Base-by-base conservation (phyloP, 2,329 filamentous ascomycete species). In the Xenosphaeropsis pyriputrescens region DNA sequence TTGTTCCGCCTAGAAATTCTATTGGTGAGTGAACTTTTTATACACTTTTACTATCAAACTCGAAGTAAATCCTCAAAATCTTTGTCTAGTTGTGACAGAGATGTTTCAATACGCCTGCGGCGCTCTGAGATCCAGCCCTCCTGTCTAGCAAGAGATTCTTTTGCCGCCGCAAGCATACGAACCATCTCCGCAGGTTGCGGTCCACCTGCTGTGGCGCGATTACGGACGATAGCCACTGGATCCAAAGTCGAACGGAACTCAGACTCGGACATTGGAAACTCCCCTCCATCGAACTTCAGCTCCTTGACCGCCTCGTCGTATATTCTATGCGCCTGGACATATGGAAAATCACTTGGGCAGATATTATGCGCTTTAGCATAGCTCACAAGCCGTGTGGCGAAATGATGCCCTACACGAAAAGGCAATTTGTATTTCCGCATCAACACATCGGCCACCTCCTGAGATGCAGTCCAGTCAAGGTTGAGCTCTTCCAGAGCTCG, bases 351-450 rank as follows among this genome's bases (percentile, higher is more conserved):
- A 30, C 32, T 34, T 15, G 37, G 37, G 31, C 32, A 32, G 18
- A 39, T 34, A 16, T 34, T 29, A 15, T 39, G 32, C 37, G 19
- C 22, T n/a, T 34, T 34, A 11, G 31, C 37, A 29, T 39, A 39
- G 13, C 22, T 16, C 11, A 34, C 32, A 19, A 39, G 16, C 14
- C 29, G 29, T 7, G 37, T 35, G 13, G 37, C 32, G 16, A 39
- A 34, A 18, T 39, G 37, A n/a, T 39, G 37, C 16, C 37, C 37
- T 30, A 39, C 32, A 17, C 37, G 37, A 14, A 39, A 39, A 29
- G 37, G 37, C 32, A 39, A 12, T 35, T 39, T 39, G 15, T 34
- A 34, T 32, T 39, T n/a, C 18, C 32, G 18, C 18, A 34, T 34
- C 18, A 39, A 29, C 14, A 34, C 32, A 29, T 39, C 37, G 5